phyloP scores from a whole-genome alignment of 768 basidiomycete species.

The Phlegmacium glaucopus region DNA sequence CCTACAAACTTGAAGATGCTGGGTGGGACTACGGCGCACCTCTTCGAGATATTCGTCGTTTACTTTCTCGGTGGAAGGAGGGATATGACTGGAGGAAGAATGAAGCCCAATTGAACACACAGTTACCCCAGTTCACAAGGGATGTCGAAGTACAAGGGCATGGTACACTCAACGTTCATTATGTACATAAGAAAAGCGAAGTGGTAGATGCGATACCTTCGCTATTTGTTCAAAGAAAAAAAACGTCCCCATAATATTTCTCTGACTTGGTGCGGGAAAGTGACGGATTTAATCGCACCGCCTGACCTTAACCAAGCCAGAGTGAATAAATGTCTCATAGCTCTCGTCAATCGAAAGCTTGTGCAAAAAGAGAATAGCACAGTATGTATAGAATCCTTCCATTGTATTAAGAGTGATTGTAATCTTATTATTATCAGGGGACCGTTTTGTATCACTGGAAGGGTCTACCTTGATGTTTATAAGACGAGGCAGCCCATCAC shows the following conservation, averaged over 20 bases:
- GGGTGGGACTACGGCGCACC: conserved; percentile 52
- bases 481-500: too few relatives aligned
- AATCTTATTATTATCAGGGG: too few relatives aligned
- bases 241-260: neutral
- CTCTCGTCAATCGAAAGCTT: conserved; percentile 82
- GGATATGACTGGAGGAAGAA: conserved; percentile 50
- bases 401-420: too few relatives aligned
- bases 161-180: conserved; percentile 45
- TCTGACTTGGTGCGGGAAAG: conserved; percentile 33
- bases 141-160: conserved; percentile 45
- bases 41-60: conserved; percentile 42
- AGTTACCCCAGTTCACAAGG: conserved; percentile 51
- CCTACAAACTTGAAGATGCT: conserved; percentile 51
- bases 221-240: conserved; percentile 57
- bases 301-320: conserved; percentile 87
- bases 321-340: conserved; percentile 92
- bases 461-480: too few relatives aligned
- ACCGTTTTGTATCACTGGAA: too few relatives aligned
- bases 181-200: conserved; percentile 49
- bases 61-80: conserved; percentile 45
- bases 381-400: conserved; percentile 30
- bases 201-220: conserved; percentile 45
- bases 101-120: conserved; percentile 46
- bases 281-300: conserved; percentile 69
- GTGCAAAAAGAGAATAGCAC: conserved; percentile 72